phyloP scores from a whole-genome alignment of 2,329 filamentous ascomycete species.

The Myotisia sp. region DNA sequence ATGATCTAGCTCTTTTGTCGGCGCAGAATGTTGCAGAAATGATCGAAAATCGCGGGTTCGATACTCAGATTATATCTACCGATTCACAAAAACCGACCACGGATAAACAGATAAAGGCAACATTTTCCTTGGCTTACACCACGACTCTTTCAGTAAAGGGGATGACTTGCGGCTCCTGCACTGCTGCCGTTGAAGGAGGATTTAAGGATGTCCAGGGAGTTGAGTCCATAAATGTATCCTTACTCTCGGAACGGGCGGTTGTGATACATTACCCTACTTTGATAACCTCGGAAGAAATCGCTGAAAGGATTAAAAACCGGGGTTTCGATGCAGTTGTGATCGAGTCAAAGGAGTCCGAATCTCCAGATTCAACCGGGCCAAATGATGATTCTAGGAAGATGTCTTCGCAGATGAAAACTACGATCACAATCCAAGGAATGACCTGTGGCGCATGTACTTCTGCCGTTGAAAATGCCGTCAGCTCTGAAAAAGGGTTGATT shows the following conservation, averaged over 20 bases:
- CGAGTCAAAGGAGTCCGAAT: slow-evolving; percentile 51
- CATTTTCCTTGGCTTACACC: slow-evolving; percentile 34
- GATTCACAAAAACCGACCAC: slow-evolving; percentile 49
- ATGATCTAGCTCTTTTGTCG: slow-evolving; percentile 61
- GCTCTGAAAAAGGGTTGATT: slow-evolving; percentile 58
- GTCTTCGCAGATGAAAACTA: slow-evolving; percentile 49
- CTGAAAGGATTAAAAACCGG: slow-evolving; percentile 38
- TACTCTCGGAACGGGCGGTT: slow-evolving; percentile 72
- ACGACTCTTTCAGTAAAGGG: slow-evolving; percentile 69
- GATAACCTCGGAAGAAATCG: slow-evolving; percentile 35
- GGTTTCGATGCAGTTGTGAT: slow-evolving; percentile 37
- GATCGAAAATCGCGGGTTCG: slow-evolving; percentile 85
- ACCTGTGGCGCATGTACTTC: slow-evolving; percentile 95
- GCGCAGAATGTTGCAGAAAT: slow-evolving; percentile 66
- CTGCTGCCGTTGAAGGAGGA: slow-evolving; percentile 67
- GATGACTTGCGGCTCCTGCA: slow-evolving; percentile 87
- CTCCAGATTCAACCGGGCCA: slow-evolving; percentile 15
- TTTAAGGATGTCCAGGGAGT: slow-evolving; percentile 63
- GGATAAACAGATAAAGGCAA: slow-evolving; percentile 20
- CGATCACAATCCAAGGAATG: slow-evolving; percentile 87
- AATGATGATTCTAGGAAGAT: slow-evolving; percentile 20
- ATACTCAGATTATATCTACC: slow-evolving; percentile 73
- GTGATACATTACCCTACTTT: slow-evolving; percentile 58
- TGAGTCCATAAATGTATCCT: slow-evolving; percentile 63
- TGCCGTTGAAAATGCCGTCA: slow-evolving; percentile 72